Evolutionary conservation across 1,139 yeast genomes (phyloP).

Genomic region (Candida pseudocylindracea): DNA sequence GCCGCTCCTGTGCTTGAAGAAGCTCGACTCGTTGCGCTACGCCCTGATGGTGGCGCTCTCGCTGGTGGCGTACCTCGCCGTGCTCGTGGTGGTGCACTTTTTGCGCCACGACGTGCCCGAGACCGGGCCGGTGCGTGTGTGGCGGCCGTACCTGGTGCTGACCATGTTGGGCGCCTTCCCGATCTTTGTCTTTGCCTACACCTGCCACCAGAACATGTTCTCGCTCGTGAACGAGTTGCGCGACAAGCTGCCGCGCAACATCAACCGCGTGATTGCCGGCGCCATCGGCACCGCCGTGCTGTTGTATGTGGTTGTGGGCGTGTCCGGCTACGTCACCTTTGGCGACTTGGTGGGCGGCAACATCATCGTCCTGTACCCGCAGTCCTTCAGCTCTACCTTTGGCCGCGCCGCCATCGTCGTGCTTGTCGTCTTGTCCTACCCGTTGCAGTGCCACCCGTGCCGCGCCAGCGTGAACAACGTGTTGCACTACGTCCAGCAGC

Average conservation of each 20-base stretch:
- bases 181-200: conserved; percentile 83
- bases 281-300: conserved; percentile 41
- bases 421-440: conserved; percentile 47
- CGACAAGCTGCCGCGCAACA: conserved; percentile 15
- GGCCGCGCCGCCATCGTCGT: conserved; percentile 53
- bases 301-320: conserved; percentile 48
- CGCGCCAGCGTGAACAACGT: conserved; percentile 54
- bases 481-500: conserved; percentile 22
- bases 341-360: conserved; percentile 55
- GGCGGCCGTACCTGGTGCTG: conserved; percentile 17
- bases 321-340: conserved; percentile 70
- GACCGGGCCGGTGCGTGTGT: conserved; percentile 2
- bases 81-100: conserved; percentile 52
- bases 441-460: conserved; percentile 63
- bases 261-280: conserved; percentile 28
- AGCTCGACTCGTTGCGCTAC: conserved; percentile 65
- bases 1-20: conserved; percentile 56
- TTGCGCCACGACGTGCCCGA: conserved; percentile 13
- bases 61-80: conserved; percentile 57
- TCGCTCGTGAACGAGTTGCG: conserved; percentile 63
- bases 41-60: conserved; percentile 70
- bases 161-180: conserved; percentile 37
- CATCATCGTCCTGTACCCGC: conserved; percentile 49
- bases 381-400: conserved; percentile 32
- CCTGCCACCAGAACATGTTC: conserved; percentile 90